These are phyloP conservation scores for Daphne laureola DNA, from an alignment of 441 rosid species.

Conservation along the genomic window DNA sequence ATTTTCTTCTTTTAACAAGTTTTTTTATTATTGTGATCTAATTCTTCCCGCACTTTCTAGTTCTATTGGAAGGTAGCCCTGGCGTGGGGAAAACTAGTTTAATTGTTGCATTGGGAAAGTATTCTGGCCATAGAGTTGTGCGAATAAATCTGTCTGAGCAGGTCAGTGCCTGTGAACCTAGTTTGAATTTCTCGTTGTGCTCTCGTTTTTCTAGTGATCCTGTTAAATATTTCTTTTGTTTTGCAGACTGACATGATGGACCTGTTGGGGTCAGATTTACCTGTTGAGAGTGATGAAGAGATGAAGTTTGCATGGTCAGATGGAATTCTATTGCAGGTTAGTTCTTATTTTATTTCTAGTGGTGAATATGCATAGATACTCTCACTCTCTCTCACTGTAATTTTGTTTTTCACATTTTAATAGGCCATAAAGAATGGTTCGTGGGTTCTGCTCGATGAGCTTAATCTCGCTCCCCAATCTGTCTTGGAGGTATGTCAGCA, in stretches of 20 bases:
- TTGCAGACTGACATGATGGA: constrained; percentile 98
- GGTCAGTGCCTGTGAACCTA: constrained; percentile 32
- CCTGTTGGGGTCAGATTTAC: constrained; percentile 94
- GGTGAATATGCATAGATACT: not conserved
- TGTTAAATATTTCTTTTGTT: constrained; percentile 20
- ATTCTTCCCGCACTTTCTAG: constrained; percentile 33
- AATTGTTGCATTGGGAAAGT: constrained; percentile 81
- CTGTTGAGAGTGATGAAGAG: constrained; percentile 80
- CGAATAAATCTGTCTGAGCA: constrained; percentile 98
- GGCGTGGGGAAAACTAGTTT: constrained; percentile 99
- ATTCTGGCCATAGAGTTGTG: constrained; percentile 94
- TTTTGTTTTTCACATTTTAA: constrained; percentile 7
- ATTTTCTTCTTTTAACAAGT: constrained; percentile 2
- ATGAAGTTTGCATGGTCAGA: constrained; percentile 99
- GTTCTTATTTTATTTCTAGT: constrained; percentile 4
- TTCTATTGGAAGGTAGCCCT: constrained; percentile 96
- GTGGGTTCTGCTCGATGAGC: constrained; percentile 98
- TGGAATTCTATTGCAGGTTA: constrained; percentile 92
- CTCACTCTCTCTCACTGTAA: not conserved
- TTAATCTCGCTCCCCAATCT: constrained; percentile 99
- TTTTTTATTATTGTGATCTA: constrained; percentile 13
- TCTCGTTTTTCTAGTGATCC: constrained; percentile 9
- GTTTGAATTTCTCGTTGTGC: constrained; percentile 5
- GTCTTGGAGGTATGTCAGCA: constrained; percentile 65
- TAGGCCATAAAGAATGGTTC: constrained; percentile 97